These are phyloP conservation scores for Wickerhamiella brachini DNA, from an alignment of 805 yeast genomes.

Conservation along the genomic window DNA sequence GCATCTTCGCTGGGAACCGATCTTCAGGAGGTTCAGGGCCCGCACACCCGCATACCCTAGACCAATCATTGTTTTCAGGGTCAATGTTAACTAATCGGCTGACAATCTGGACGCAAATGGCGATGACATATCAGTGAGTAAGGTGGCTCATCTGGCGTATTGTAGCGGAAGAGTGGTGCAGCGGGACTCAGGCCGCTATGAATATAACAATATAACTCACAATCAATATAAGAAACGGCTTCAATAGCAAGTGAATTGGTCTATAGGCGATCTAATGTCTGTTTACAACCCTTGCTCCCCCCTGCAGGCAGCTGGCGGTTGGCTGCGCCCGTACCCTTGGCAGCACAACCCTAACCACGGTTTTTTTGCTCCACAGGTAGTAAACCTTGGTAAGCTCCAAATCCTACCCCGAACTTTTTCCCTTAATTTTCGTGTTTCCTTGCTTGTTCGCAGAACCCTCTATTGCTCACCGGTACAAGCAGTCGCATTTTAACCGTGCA, in stretches of 20 bases:
- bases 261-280: background rate
- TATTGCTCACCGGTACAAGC: background rate
- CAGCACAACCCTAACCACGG: background rate
- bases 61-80: background rate
- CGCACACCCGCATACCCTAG: background rate
- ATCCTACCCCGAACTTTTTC: background rate
- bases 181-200: too few species aligned
- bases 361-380: background rate
- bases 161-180: background rate
- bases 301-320: background rate
- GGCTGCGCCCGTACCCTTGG: background rate
- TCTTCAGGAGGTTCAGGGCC: background rate
- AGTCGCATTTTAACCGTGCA: background rate
- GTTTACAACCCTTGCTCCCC: background rate
- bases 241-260: background rate
- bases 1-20: background rate
- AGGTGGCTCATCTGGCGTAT: background rate
- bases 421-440: background rate
- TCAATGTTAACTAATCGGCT: background rate
- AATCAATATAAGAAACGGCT: too few species aligned
- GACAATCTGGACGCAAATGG: background rate
- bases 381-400: background rate
- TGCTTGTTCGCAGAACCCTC: background rate
- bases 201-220: too few species aligned
- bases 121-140: background rate